These are phyloP conservation scores for Casuarina equisetifolia DNA, from an alignment of 306 rosid species.

Conservation along the genomic window DNA sequence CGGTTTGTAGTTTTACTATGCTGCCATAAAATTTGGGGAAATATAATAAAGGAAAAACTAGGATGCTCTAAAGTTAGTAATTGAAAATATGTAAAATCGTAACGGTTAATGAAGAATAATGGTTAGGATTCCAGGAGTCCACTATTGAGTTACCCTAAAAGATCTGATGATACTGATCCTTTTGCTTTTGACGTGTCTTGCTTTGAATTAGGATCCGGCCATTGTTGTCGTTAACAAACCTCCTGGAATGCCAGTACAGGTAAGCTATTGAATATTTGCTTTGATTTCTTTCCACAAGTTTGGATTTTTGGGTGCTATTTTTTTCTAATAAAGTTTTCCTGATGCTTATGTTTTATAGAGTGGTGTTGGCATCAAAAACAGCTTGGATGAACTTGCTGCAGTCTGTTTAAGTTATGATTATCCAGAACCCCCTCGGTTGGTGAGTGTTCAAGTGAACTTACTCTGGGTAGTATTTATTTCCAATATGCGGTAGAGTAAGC, in stretches of 20 bases:
- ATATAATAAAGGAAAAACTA: no score
- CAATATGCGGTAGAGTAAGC: neutral
- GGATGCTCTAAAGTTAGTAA: no score
- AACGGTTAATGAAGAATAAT: no score
- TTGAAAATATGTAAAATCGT: no score
- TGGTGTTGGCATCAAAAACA: constrained; percentile 67
- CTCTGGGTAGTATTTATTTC: constrained; percentile 14
- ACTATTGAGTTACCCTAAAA: no score
- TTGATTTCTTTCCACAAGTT: neutral
- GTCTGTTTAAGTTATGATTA: constrained; percentile 65
- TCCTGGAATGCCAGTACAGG: constrained; percentile 95
- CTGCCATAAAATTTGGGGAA: no score
- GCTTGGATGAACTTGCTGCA: constrained; percentile 81
- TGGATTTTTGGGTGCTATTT: constrained; percentile 3
- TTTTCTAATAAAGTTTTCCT: neutral
- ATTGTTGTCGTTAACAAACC: constrained; percentile 81
- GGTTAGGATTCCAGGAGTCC: no score
- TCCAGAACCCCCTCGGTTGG: constrained; percentile 81
- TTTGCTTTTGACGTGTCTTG: constrained; percentile 8
- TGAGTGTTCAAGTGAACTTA: constrained; percentile 29
- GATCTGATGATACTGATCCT: neutral
- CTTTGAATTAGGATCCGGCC: constrained; percentile 64
- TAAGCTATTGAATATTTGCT: constrained; percentile 23
- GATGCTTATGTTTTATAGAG: constrained; percentile 53
- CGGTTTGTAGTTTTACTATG: no score